phyloP scores from a whole-genome alignment of 208 protist genomes.

The Strigomonas culicis region DNA sequence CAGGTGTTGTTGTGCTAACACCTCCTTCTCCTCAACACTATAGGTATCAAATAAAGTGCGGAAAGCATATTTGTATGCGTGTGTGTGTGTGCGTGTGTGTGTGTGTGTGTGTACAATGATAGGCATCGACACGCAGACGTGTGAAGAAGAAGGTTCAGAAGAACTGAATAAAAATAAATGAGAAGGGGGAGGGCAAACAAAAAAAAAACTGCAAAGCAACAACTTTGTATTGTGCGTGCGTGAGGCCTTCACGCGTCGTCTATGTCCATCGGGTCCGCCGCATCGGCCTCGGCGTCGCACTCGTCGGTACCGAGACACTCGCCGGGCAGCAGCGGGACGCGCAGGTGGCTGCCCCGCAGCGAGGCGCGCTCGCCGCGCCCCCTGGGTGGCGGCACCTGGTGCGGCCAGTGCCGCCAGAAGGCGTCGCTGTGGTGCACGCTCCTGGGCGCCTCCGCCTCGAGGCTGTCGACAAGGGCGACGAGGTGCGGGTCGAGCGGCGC shows the following conservation, averaged over 20 bases:
- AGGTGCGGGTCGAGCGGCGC: conserved; percentile 23
- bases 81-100: background rate
- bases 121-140: too few species aligned
- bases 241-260: background rate
- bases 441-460: conserved; percentile 18
- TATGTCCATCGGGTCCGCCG: background rate
- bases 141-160: background rate
- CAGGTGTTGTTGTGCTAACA: conserved; percentile 1
- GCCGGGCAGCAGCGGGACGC: conserved; percentile 25
- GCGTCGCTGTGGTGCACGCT: conserved; percentile 18
- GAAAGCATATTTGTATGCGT: background rate
- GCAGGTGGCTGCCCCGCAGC: conserved; percentile 16
- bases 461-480: conserved; percentile 23
- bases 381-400: conserved; percentile 10
- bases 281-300: conserved; percentile 9
- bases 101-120: too few species aligned
- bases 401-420: conserved; percentile 29
- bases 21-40: background rate
- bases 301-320: conserved; percentile 27
- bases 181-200: conserved; percentile 5
- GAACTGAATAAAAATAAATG: conserved; percentile 1
- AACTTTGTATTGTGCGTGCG: background rate
- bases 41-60: too few species aligned
- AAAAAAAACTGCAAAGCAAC: conserved; percentile 3
- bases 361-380: conserved; percentile 23